These are phyloP conservation scores for Salix exigua DNA, from an alignment of 345 rosid genomes.

Conservation along the genomic window DNA sequence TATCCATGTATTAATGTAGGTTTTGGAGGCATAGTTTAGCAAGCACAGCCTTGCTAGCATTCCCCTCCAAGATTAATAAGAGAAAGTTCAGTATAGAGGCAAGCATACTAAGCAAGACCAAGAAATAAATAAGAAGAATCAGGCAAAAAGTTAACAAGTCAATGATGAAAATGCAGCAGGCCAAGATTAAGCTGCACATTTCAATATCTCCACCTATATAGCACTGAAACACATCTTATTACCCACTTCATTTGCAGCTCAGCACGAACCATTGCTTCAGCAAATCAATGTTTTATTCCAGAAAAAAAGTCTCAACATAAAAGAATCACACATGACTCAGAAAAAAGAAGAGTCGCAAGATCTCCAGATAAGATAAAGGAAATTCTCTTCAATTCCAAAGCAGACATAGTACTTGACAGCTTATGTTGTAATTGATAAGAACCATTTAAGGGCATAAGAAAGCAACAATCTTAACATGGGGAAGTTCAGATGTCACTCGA, in stretches of 20 bases:
- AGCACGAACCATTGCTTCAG: not conserved
- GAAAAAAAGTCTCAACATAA: not conserved
- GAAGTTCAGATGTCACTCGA: not conserved
- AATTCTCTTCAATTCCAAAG: not conserved
- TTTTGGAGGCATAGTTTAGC: not conserved
- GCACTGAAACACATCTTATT: not conserved
- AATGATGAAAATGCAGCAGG: not conserved
- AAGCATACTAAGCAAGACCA: not conserved
- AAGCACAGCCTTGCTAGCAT: not conserved
- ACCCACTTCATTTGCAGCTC: too few relatives aligned
- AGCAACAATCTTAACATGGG: not conserved
- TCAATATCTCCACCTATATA: not conserved
- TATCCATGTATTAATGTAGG: not conserved
- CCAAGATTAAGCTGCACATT: not conserved
- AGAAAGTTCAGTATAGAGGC: not conserved
- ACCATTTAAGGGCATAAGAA: not conserved
- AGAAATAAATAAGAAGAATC: not conserved
- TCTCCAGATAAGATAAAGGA: not conserved
- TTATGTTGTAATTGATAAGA: not conserved
- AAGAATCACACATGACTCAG: not conserved
- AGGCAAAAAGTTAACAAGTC: not conserved
- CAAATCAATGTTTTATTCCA: not conserved
- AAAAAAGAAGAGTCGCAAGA: not conserved
- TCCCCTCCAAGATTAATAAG: not conserved
- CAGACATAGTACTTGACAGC: not conserved